A percentile compares a stretch with the other conserved stretches of the same genome.
Evolutionary conservation across 257 asterid genomes (phyloP).

Genomic region (Haberlea rhodopensis): DNA sequence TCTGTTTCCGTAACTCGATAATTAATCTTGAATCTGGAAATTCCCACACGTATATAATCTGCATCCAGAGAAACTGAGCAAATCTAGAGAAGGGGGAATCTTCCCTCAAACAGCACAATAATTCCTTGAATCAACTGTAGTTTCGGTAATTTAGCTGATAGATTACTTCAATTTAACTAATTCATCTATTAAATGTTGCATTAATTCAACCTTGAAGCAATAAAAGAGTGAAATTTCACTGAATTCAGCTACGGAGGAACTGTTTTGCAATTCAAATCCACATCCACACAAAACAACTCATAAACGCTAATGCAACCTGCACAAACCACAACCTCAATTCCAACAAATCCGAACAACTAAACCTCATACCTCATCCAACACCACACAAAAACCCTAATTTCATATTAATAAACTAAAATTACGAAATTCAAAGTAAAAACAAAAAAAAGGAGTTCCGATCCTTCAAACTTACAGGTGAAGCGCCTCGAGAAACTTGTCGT

Average conservation of each 20-base stretch:
- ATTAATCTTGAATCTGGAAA: too few species aligned
- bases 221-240: not conserved
- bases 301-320: not conserved
- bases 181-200: not conserved
- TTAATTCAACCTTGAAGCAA: not conserved
- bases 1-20: too few species aligned
- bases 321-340: conserved; percentile 1
- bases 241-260: too few species aligned
- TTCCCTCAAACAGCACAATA: too few species aligned
- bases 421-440: conserved; percentile 9
- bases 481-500: conserved; percentile 93
- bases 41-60: too few species aligned
- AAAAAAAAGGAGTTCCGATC: not conserved
- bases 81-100: not conserved
- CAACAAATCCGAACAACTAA: not conserved
- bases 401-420: conserved; percentile 2
- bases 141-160: not conserved
- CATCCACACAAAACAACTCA: not conserved
- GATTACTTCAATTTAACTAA: not conserved
- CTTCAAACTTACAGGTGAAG: conserved; percentile 72
- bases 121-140: too few species aligned
- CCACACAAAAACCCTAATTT: conserved; percentile 43
- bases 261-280: conserved; percentile 14
- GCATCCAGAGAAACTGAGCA: too few species aligned
- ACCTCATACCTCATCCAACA: conserved; percentile 13